phyloP scores from a whole-genome alignment of 2,329 filamentous ascomycete species.

The Aspergillus unguis region DNA sequence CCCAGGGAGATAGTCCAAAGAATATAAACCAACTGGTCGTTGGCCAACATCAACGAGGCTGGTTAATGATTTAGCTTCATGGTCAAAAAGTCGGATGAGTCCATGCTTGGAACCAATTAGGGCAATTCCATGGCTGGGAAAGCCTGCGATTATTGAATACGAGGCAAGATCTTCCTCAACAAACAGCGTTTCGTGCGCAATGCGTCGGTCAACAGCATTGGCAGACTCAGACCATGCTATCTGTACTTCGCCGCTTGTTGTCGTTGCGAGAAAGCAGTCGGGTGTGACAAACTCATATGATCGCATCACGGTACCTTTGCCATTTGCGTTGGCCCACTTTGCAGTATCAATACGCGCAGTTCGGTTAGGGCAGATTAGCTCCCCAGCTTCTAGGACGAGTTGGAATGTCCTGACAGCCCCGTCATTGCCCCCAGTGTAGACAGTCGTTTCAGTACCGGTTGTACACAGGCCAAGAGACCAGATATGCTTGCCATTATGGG shows the following conservation, averaged over 20 bases:
- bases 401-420: slow-evolving; percentile 53
- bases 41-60: slow-evolving; percentile 24
- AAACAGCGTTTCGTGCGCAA: slow-evolving; percentile 25
- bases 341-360: slow-evolving; percentile 12
- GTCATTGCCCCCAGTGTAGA: slow-evolving; percentile 83
- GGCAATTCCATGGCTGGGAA: slow-evolving; percentile 30
- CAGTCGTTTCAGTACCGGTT: slow-evolving; percentile 33
- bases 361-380: slow-evolving; percentile 14
- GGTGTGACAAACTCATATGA: slow-evolving; percentile 35
- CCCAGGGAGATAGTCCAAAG: slow-evolving; percentile 20
- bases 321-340: slow-evolving; percentile 9
- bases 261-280: slow-evolving; percentile 32
- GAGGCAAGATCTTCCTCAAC: slow-evolving; percentile 29
- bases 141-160: slow-evolving; percentile 29
- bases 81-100: slow-evolving; percentile 34
- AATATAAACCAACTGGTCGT: slow-evolving; percentile 29
- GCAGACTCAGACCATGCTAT: slow-evolving; percentile 26
- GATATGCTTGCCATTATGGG: slow-evolving; percentile 84
- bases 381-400: slow-evolving; percentile 16
- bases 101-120: slow-evolving; percentile 35
- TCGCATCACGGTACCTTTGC: slow-evolving; percentile 19
- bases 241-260: slow-evolving; percentile 30
- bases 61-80: slow-evolving; percentile 27
- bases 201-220: slow-evolving; percentile 8
- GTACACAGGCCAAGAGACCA: slow-evolving; percentile 64